Conservation (phyloP, 106 monocot genomes). For the Allium fistulosum region DNA sequence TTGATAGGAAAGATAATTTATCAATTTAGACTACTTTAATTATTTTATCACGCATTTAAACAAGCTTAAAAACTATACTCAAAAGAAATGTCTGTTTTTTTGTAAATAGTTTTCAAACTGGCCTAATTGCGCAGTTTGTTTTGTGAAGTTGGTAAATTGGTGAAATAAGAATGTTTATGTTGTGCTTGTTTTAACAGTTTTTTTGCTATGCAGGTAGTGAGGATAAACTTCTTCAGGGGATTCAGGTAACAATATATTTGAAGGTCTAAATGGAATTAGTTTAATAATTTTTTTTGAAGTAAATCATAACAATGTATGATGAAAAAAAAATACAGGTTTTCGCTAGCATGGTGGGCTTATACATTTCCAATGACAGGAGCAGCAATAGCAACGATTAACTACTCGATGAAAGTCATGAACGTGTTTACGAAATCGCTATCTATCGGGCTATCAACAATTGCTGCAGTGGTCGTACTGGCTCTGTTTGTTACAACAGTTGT, state of each 20-base stretch:
- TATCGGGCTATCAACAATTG: slow-evolving; percentile 34
- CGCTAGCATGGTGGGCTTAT: slow-evolving; percentile 87
- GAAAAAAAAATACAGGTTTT: slow-evolving; percentile 32
- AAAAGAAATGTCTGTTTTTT: no score
- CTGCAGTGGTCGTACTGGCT: slow-evolving; percentile 44
- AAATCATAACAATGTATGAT: no score
- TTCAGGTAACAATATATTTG: slow-evolving; percentile 18
- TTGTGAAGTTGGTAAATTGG: no score
- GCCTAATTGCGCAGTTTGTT: no score
- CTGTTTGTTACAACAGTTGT: slow-evolving; percentile 49
- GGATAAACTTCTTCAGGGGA: slow-evolving; percentile 49
- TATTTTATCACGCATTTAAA: not conserved
- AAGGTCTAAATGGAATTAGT: not conserved
- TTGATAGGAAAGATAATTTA: not conserved
- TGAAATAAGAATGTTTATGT: not conserved
- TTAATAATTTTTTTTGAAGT: not conserved
- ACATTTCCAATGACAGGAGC: slow-evolving; percentile 70
- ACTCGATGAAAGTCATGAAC: slow-evolving; percentile 39
- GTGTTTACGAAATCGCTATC: slow-evolving; percentile 31
- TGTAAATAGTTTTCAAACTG: no score
- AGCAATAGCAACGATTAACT: slow-evolving; percentile 48
- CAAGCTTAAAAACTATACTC: no score
- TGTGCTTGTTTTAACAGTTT: not conserved
- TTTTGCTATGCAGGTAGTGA: slow-evolving; percentile 29
- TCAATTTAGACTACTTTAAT: not conserved